These are phyloP conservation scores for Vicia sativa DNA, from an alignment of 306 rosid genomes.

Conservation along the genomic window DNA sequence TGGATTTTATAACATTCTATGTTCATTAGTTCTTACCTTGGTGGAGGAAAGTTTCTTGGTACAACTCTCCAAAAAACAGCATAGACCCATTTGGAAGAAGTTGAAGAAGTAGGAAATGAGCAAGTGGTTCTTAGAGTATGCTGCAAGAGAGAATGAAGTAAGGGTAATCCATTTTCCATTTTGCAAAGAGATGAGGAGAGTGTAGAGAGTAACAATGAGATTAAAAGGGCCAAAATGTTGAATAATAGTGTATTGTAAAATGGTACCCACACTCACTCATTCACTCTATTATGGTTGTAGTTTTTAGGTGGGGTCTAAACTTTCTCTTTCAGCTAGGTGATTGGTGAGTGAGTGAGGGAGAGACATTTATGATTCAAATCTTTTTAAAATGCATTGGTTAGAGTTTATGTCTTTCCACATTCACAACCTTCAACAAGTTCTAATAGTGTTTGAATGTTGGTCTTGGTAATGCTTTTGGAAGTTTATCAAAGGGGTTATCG, in stretches of 20 bases:
- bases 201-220: slow-evolving; percentile 28
- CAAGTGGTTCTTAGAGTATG: slow-evolving; percentile 72
- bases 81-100: slow-evolving; percentile 85
- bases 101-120: slow-evolving; percentile 54
- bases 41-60: slow-evolving; percentile 91
- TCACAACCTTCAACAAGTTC: too few relatives aligned
- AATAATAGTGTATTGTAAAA: slow-evolving; percentile 13
- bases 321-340: slow-evolving; percentile 32
- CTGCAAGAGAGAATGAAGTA: slow-evolving; percentile 78
- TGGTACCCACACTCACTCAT: slow-evolving; percentile 51
- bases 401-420: too few relatives aligned
- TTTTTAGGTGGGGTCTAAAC: slow-evolving; percentile 53
- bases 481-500: too few relatives aligned
- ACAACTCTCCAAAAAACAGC: slow-evolving; percentile 86
- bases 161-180: slow-evolving; percentile 78
- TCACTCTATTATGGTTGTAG: slow-evolving; percentile 19
- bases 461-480: too few relatives aligned
- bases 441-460: too few relatives aligned
- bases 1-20: neutral
- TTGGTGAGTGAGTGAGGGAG: slow-evolving; percentile 17
- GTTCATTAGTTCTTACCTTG: slow-evolving; percentile 52
- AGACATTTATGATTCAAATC: slow-evolving; percentile 34
- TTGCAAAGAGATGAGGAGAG: slow-evolving; percentile 23
- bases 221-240: slow-evolving; percentile 36
- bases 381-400: slow-evolving; percentile 15